These are phyloP conservation scores for Eleusine indica DNA, from an alignment of 176 grass and related monocot species.

Conservation along the genomic window DNA sequence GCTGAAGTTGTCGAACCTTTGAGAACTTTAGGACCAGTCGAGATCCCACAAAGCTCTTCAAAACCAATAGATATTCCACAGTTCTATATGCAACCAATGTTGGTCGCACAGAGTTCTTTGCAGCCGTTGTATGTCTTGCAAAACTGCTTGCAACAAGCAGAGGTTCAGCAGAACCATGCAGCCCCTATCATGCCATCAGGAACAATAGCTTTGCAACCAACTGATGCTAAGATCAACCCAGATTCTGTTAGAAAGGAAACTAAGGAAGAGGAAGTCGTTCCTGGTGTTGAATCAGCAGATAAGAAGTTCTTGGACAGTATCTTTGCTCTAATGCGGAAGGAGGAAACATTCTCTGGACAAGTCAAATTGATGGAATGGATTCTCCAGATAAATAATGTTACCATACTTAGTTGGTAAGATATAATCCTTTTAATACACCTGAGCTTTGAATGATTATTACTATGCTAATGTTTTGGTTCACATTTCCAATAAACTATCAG, in stretches of 20 bases:
- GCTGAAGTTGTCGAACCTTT: slow-evolving; percentile 49
- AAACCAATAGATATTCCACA: background rate
- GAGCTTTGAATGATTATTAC: slow-evolving; percentile 40
- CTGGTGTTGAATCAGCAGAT: slow-evolving; percentile 73
- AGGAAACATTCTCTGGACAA: slow-evolving; percentile 83
- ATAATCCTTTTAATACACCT: slow-evolving; percentile 11
- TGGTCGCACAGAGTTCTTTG: background rate
- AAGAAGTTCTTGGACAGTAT: slow-evolving; percentile 86
- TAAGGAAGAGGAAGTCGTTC: slow-evolving; percentile 44
- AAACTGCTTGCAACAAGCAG: slow-evolving; percentile 20
- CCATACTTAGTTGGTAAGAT: slow-evolving; percentile 81
- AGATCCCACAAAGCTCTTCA: slow-evolving; percentile 35
- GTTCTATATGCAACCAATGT: slow-evolving; percentile 24
- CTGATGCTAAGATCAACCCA: slow-evolving; percentile 46
- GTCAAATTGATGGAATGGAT: slow-evolving; percentile 91
- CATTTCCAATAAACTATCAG: slow-evolving; percentile 44
- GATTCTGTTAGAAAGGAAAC: slow-evolving; percentile 39
- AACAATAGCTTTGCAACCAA: slow-evolving; percentile 28
- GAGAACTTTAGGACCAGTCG: slow-evolving; percentile 42
- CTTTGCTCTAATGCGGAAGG: slow-evolving; percentile 85
- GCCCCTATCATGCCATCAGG: slow-evolving; percentile 29
- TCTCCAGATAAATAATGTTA: slow-evolving; percentile 77
- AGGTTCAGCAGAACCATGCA: slow-evolving; percentile 28
- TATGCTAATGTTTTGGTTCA: slow-evolving; percentile 27
- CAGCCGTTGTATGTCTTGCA: slow-evolving; percentile 9